Percentiles rank a stretch among this genome's conserved stretches.
Conservation (phyloP, 805 yeast genomes). For the Monosporozyma solicola region DNA sequence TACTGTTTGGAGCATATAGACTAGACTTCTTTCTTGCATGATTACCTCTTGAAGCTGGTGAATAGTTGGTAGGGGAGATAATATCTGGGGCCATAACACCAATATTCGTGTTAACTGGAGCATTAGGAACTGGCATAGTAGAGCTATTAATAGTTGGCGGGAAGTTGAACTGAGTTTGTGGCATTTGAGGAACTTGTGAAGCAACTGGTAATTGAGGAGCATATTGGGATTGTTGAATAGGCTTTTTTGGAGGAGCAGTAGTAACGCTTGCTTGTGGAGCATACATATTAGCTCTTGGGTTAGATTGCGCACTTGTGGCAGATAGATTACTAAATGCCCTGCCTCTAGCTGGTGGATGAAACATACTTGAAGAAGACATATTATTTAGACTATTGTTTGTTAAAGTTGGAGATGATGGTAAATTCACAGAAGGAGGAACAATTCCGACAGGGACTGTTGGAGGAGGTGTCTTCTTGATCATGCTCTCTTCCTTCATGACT, state of each 20-base stretch:
- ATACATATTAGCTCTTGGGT: neutral
- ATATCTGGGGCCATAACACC: neutral
- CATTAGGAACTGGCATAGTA: neutral
- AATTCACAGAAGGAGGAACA: constrained; percentile 7
- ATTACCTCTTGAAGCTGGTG: constrained; percentile 4
- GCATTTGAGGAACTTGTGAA: neutral
- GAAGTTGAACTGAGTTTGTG: neutral
- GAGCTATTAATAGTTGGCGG: neutral
- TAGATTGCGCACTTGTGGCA: neutral
- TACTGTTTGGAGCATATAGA: constrained; percentile 25
- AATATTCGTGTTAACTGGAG: neutral
- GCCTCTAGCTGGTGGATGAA: neutral
- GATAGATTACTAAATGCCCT: constrained; percentile 3
- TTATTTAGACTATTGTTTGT: constrained; percentile 1
- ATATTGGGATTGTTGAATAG: neutral
- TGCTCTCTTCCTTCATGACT: constrained; percentile 1
- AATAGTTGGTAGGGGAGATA: constrained; percentile 4
- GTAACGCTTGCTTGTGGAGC: neutral
- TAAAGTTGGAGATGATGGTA: constrained; percentile 2
- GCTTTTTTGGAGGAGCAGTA: neutral
- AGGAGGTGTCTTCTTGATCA: neutral
- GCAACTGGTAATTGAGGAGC: constrained; percentile 1
- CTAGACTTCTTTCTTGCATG: constrained; percentile 16
- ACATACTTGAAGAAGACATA: neutral
- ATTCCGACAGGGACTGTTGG: constrained; percentile 3